Base-by-base conservation (phyloP, 1,284 basidiomycete species). In the Cryptococcus sp. region DNA sequence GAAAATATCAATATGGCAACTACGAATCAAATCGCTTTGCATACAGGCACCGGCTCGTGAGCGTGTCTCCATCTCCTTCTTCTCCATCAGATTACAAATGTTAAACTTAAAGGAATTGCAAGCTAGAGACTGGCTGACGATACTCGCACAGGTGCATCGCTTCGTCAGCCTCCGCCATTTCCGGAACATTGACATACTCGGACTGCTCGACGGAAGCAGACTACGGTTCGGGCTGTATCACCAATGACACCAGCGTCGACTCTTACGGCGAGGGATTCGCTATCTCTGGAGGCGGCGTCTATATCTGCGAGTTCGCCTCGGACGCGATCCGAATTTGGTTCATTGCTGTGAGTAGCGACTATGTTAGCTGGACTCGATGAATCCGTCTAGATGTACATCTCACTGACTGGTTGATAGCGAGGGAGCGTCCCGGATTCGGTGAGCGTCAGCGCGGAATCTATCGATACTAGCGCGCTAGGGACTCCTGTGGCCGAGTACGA, bases 261-360 rank as follows among this genome's bases (percentile, higher is more conserved):
- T 85, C 84, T 10, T 90, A 88, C 65, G 89, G 88, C 22, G 79
- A 81, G 40, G 84, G 76, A 1, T 90, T 91, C 69, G 85, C 86
- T 7, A 75, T 76, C 3, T 82, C 81, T 4, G 84, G 85, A 15
- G 89, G 89, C 30, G 89, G 89, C 16, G 82, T 88, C 17, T 90
- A 83, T 64, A 85, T 89, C 25, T 86, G 87, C 5, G 88, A 90
- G 75, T 85, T 85, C 64, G 85, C 87, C 1, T 76, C 81, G 25
- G 62, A 71, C 11, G 68, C 62, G 17, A 73, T 76, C 65, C 86
- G 84, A 10, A 82, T 91, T 52, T 91, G 89, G 90, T 90, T 89
- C 80, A 87, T 88, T 76, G 76, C 82, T 54, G 88, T 88, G 65
- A 69, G 86, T 80, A 11, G 23, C 27, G 27, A 30, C 10, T 30